Base-by-base conservation (phyloP, 2,329 filamentous ascomycete species). In the Kalmusia sp. region DNA sequence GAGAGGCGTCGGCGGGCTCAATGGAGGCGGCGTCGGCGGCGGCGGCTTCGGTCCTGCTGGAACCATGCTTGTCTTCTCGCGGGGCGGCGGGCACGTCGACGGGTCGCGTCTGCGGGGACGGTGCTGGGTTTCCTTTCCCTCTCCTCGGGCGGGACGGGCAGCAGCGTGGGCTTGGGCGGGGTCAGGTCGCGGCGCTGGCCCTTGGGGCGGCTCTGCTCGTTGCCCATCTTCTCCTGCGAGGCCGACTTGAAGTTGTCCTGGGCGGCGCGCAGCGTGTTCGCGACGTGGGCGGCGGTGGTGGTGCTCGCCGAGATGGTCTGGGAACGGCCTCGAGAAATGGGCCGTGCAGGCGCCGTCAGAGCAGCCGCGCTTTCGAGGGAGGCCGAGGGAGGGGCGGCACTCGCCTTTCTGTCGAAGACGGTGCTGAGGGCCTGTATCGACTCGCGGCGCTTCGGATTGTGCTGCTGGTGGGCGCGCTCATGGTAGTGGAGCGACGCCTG, bases 401-500 rank as follows among this genome's bases (percentile, higher is more conserved):
- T 71, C 24, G 71, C 68, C 59, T 75, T 74, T 4, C 33, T 27
- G 30, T 46, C 43, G 31, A 46, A 46, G 47, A 65, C 68, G 38
- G 64, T 63, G 55, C 65, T 67, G 41, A 77, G 64, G 17, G 72
- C 71, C 61, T 75, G 75, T 55, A 78, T 76, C 40, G 69, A 73
- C 62, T 76, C 74, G 44, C 75, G 66, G 27, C 76, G 63, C 40
- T 71, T 70, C 34, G 72, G 69, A 38, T 68, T 59, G 57, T 62
- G 60, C 21, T 58, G 59, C 45, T 55, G 61, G 55, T 48, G 52
- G 52, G 38, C 54, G 59, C 46, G 52, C 51, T 59, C 59, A 76
- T 80, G 65, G 77, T 75, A 68, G 74, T 77, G 68, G 80, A 80
- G 61, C 79, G 30, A 19, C 49, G 40, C 15, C 19, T 44, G 47